Percentiles rank a stretch among this genome's conserved stretches.
Conservation (phyloP, 164 flowering plant species). For the Platanus orientalis region DNA sequence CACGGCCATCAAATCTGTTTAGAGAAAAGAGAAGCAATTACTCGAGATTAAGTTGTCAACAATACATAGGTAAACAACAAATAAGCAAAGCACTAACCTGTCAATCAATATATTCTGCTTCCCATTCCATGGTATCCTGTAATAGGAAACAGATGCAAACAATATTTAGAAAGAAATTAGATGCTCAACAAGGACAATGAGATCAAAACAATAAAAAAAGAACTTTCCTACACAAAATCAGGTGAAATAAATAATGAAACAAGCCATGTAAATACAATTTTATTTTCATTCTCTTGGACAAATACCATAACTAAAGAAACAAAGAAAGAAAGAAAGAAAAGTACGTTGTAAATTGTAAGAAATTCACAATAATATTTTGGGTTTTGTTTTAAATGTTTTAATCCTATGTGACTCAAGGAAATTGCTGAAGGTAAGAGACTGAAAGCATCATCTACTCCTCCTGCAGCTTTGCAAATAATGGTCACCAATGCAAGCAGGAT, state of each 20-base stretch:
- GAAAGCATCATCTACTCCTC: too few species aligned
- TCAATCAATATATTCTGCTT: constrained; percentile 84
- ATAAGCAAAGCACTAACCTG: constrained; percentile 40
- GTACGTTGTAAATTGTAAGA: too few species aligned
- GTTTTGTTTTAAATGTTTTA: too few species aligned
- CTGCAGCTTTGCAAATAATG: too few species aligned
- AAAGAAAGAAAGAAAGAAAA: not conserved
- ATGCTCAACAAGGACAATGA: not conserved
- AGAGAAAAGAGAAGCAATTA: constrained; percentile 1
- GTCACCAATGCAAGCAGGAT: not conserved
- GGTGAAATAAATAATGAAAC: not conserved
- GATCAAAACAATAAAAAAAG: not conserved
- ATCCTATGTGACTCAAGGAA: too few species aligned
- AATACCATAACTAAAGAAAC: not conserved
- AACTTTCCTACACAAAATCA: not conserved
- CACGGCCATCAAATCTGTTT: constrained; percentile 92
- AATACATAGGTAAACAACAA: not conserved
- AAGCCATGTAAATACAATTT: not conserved
- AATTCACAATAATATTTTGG: too few species aligned
- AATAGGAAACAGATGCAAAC: not conserved
- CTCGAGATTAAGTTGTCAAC: not conserved
- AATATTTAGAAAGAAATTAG: not conserved
- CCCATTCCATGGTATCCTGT: constrained; percentile 98
- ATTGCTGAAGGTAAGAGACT: too few species aligned
- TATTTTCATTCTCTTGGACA: too few species aligned